Evolutionary conservation across 1,284 basidiomycete species (phyloP), one percentile per base, ranked within the genome.

Genomic region (Volvariella surrecta): DNA sequence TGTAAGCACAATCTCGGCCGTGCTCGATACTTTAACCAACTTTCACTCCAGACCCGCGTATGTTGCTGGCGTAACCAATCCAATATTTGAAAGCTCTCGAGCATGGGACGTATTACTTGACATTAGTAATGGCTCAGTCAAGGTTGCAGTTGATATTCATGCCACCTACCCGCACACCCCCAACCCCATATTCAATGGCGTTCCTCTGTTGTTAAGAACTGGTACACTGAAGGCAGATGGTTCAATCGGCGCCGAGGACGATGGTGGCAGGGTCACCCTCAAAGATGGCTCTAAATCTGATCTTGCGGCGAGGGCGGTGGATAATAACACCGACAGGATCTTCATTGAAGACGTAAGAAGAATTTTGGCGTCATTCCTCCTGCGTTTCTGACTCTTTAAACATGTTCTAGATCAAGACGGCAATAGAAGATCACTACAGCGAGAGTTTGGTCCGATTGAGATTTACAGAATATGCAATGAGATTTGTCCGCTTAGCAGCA

Each of bases 51-150:
- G 88, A 39, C 80, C 87, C 3, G 92, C 89, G 9, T 99, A 86
- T 59, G 92, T 99, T 45, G 94, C 93, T 3, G 94, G 94, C 2
- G 93, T 97, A 1, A 95, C 90, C 2, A 98, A 99, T 57, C 94
- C 94, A 1, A 90, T 95, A 22, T 97, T 97, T 59, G 90, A 94
- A 55, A 74, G 86, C 6, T 77, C 86, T 0, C 79, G 81, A 1
- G 73, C 77, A 13, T 99, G 95, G 95, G 94, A 99, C 60, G 70
- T 99, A 1, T 69, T 97, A 31, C 88, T 91, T 60, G 91, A 97
- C 57, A 80, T 96, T 47, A 84, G 90, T 43, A 82, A 81, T 0
- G 89, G 89, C 3, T 80, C 80, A 41, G 85, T 97, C 48, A 84
- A 82, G 2, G 82, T 97, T 1, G 81, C 87, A 34, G 93, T 86